Percentiles rank a stretch among this genome's conserved stretches.
phyloP scores from a whole-genome alignment of 176 grass and related monocot genomes.

The Eleusine coracana region DNA sequence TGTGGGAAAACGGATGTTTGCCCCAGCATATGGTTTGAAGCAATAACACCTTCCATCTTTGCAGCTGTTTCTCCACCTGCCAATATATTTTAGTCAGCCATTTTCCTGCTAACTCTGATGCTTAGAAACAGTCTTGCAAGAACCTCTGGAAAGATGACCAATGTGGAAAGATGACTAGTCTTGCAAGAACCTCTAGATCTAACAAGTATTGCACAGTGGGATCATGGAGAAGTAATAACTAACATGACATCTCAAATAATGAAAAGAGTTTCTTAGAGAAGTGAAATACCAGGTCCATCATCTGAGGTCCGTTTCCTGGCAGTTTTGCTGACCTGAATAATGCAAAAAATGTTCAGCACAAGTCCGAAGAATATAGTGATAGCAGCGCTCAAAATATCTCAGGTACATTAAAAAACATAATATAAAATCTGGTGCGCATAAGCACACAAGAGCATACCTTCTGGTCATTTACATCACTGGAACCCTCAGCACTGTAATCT shows the following conservation, averaged over 20 bases:
- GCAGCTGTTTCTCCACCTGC: conserved; percentile 52
- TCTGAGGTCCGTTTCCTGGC: conserved; percentile 58
- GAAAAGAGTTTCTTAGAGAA: conserved; percentile 1
- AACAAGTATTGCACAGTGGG: background rate
- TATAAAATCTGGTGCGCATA: background rate
- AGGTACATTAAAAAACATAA: background rate
- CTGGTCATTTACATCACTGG: conserved; percentile 68
- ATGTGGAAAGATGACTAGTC: conserved; percentile 18
- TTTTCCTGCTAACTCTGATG: conserved; percentile 35
- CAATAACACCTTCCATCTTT: conserved; percentile 48
- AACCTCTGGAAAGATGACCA: background rate
- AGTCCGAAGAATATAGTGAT: background rate
- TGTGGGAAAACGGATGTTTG: conserved; percentile 46
- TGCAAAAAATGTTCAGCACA: background rate
- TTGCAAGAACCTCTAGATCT: background rate
- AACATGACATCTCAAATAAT: background rate
- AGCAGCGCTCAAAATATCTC: background rate
- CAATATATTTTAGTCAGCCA: conserved; percentile 41
- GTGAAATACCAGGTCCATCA: conserved; percentile 53
- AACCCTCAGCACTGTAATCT: conserved; percentile 78
- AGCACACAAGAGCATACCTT: conserved; percentile 34
- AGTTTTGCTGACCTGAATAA: conserved; percentile 49
- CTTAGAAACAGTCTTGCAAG: conserved; percentile 22
- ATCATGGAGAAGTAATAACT: conserved; percentile 3
- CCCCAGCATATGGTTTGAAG: conserved; percentile 45